These are phyloP conservation scores for Pseudozyma sp. DNA, from an alignment of 1,284 basidiomycete species.

Conservation along the genomic window DNA sequence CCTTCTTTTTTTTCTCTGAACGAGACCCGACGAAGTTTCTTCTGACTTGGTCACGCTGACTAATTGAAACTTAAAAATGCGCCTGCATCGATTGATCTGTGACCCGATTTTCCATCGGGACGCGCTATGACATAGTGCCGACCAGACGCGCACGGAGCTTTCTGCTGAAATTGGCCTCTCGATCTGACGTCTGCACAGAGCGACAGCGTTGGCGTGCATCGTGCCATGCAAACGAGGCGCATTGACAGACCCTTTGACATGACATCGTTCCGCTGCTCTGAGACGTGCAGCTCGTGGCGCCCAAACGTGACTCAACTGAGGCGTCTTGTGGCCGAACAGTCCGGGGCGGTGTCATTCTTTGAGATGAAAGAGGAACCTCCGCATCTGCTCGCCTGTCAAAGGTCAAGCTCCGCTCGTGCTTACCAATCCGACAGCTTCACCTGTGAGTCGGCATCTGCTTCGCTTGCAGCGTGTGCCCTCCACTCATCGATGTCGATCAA, in stretches of 20 bases:
- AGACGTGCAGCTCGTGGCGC: not conserved
- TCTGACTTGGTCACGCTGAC: slow-evolving; percentile 21
- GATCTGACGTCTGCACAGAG: not conserved
- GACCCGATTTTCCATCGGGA: slow-evolving; percentile 20
- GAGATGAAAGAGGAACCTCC: not conserved
- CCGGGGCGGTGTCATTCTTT: too few relatives aligned
- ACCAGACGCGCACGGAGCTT: too few relatives aligned
- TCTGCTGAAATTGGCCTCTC: not conserved
- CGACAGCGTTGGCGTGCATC: not conserved
- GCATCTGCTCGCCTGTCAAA: not conserved
- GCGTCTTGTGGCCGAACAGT: not conserved
- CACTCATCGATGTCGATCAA: not conserved
- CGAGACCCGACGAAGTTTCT: slow-evolving; percentile 4
- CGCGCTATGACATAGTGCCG: slow-evolving; percentile 34
- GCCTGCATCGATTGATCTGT: too few relatives aligned
- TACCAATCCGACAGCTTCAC: not conserved
- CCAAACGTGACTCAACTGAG: not conserved
- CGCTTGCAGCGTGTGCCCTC: not conserved
- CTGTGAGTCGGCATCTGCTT: not conserved
- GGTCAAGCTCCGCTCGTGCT: not conserved
- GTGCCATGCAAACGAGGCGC: not conserved
- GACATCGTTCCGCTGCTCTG: not conserved
- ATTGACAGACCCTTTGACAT: slow-evolving; percentile 2
- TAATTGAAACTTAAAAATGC: too few relatives aligned
- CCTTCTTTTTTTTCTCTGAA: not conserved